Evolutionary conservation across 192 early-diverging fungal species (phyloP).

Genomic region (Backusella parvicylindrica): DNA sequence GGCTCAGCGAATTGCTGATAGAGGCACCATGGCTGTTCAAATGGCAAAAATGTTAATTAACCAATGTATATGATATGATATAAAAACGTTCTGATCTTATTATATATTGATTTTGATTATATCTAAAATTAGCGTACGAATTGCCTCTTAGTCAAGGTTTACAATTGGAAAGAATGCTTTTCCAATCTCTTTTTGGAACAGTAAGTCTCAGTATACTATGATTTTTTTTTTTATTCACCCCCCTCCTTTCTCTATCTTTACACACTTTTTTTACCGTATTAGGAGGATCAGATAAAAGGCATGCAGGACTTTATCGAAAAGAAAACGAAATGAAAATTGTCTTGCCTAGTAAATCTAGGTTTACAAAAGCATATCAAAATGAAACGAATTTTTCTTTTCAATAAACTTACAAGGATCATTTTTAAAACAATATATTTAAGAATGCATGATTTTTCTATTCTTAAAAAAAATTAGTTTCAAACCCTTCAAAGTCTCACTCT

Average conservation of each 20-base stretch:
- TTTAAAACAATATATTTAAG: not conserved
- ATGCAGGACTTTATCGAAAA: conserved; percentile 92
- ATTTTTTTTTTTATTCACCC: not conserved
- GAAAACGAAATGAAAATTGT: conserved; percentile 58
- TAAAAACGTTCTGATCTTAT: not conserved
- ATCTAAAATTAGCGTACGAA: conserved; percentile 69
- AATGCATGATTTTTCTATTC: not conserved
- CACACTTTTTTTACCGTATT: not conserved
- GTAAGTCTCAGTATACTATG: conserved; percentile 31
- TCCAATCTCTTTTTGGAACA: conserved; percentile 88
- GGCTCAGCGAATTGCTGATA: conserved; percentile 78
- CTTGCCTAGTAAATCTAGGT: too few species aligned
- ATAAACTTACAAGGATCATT: not conserved
- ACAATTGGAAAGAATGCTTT: conserved; percentile 87
- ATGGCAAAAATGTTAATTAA: conserved; percentile 96
- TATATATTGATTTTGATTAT: not conserved
- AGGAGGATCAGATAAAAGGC: conserved; percentile 92
- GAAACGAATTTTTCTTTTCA: not conserved
- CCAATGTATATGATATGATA: conserved; percentile 52
- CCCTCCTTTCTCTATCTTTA: not conserved
- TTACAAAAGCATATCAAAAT: too few species aligned
- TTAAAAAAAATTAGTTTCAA: not conserved
- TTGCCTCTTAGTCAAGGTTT: conserved; percentile 76
- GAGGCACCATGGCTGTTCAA: conserved; percentile 80
- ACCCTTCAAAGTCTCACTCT: not conserved